phyloP scores from a whole-genome alignment of 2,329 filamentous ascomycete species.

The Xylaria sp. region DNA sequence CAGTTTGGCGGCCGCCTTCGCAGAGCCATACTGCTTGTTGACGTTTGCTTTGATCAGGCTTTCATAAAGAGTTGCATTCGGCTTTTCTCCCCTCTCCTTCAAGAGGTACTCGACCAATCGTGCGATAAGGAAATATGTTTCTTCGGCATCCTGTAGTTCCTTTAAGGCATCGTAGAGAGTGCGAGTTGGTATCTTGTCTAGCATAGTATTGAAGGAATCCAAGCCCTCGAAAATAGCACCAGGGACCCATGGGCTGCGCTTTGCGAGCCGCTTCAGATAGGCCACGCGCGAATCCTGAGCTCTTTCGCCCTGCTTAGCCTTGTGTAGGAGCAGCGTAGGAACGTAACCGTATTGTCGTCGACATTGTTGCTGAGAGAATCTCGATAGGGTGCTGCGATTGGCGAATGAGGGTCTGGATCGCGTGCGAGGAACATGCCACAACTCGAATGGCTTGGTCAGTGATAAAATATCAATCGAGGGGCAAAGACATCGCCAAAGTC shows the following conservation, averaged over 20 bases:
- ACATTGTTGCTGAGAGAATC: conserved; percentile 23
- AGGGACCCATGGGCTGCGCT: conserved; percentile 43
- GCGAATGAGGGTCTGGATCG: conserved; percentile 29
- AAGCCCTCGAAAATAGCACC: conserved; percentile 38
- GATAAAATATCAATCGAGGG: conserved; percentile 60
- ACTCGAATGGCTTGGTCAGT: conserved; percentile 50
- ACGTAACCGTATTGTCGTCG: conserved; percentile 28
- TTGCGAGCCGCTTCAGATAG: conserved; percentile 44
- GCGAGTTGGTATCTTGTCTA: conserved; percentile 47
- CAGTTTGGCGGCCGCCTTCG: conserved; percentile 69
- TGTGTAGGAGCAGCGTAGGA: neutral
- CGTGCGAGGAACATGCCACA: conserved; percentile 22
- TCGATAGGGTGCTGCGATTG: conserved; percentile 27
- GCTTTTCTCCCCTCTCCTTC: conserved; percentile 61
- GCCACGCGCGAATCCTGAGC: conserved; percentile 33
- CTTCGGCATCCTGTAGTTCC: conserved; percentile 51
- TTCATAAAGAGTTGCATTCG: conserved; percentile 73
- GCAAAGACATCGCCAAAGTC: conserved; percentile 72
- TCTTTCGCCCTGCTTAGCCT: conserved; percentile 3
- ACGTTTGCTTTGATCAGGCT: conserved; percentile 78
- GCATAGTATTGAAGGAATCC: conserved; percentile 37
- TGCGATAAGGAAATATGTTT: conserved; percentile 52
- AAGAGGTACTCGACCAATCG: conserved; percentile 69
- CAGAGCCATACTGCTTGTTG: conserved; percentile 70
- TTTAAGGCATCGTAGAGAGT: conserved; percentile 62